Base-by-base conservation (phyloP, 495 filamentous ascomycete genomes). In the Trichoderma asperelloides region DNA sequence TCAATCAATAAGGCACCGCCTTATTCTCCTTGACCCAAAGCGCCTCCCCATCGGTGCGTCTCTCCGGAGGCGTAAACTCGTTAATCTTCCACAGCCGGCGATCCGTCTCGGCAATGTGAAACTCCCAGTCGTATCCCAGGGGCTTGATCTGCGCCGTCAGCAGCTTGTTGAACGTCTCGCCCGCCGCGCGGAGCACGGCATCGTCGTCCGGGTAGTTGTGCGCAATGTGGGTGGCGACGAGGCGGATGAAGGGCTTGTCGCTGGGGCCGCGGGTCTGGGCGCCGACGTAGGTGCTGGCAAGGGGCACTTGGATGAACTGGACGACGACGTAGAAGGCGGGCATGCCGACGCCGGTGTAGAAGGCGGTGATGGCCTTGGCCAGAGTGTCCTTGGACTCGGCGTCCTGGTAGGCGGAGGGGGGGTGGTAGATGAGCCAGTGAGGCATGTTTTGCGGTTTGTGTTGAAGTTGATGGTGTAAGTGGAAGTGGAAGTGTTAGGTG, bases 91-190 rank as follows among this genome's bases (percentile, higher is more conserved):
- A 55, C 16, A 55, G 16, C 49, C 49, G 1, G 1, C 49, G 25
- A n/a, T 55, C 49, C 49, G 49, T 49, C 67, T 79, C 76, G 30
- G 73, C 71, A 51, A 78, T 67, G 65, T 71, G 70, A 33, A 72
- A 76, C 71, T 79, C 78, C 76, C 75, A 78, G 60, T 77, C 76
- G 41, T 75, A 78, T 0, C 78, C 78, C 68, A 73, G 74, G 21
- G 76, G 74, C 13, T 69, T 67, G 21, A 79, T 67, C 55, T 73
- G 70, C 55, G 77, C 74, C 62, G 71, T 74, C 60, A 79, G 60
- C 2, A 55, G 8, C 18, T 55, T 55, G 16, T 55, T 25, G 25
- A 55, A 55, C n/a, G 16, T 55, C 18, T 55, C 21, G 49, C n/a
- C 21, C 16, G 49, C 49, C 21, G 16, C n/a, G 3, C 49, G 49